Base-by-base conservation (phyloP, 345 rosid genomes). In the Gossypium anomalum region DNA sequence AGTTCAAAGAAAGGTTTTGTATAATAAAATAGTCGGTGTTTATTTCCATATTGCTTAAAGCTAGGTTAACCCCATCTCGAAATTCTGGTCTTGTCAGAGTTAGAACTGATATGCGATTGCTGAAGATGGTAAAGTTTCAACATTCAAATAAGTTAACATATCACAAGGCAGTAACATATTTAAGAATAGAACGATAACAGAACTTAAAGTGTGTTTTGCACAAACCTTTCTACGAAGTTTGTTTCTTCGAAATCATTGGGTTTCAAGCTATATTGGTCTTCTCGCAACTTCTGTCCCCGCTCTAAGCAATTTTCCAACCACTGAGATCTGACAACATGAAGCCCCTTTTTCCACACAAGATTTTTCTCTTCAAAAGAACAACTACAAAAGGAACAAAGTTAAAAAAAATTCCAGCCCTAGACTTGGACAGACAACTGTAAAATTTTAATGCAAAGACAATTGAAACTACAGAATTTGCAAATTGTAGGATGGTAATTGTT, bases 241-340 rank as follows among this genome's bases (percentile, higher is more conserved):
- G 73, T 78, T 78, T 80, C 85, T 56, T 85, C 89, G 76, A 83
- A 66, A 29, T 78, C 75, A 65, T 61, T 61, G 53, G 85, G 87
- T 85, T 86, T 87, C 88, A 93, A 81, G 82, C 75, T 83, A 80
- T 93, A 90, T 2, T 77, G 45, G 51, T 86, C 90, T 82, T 93
- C 97, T n/a, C 73, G 79, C 82, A 90, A 65, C 79, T 85, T 89
- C 64, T 85, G 73, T 77, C 84, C 88, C 67, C 68, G 78, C 75
- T 83, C 84, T 83, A 90, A 73, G 78, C 91, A 90, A 63, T 90
- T 86, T 52, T 90, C 97, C 81, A 95, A 78, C 99, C 99, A 95
- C 66, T 83, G 88, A 61, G 81, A 85, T 73, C 80, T 78, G 76
- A 95, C 87, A 74, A 93, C 88, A 77, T 78, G 82, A 74, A 89